Evolutionary conservation across 2,329 filamentous ascomycete genomes (phyloP), one percentile per base, ranked within the genome.

Genomic region (Cadophora gregata): DNA sequence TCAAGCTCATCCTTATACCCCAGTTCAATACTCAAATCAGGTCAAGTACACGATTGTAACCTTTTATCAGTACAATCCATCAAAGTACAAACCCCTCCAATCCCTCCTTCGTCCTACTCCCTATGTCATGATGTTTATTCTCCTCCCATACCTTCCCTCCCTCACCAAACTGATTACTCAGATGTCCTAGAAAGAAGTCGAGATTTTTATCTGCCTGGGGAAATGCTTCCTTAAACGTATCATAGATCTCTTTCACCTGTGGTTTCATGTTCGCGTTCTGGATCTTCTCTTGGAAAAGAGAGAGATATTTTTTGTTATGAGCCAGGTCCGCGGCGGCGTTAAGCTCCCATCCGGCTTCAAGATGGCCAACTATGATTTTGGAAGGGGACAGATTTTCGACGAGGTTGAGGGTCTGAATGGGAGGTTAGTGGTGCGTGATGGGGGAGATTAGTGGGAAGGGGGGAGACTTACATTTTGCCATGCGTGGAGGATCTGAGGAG

Each of bases 51-150:
- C n/a, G n/a, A n/a, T n/a, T n/a, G n/a, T n/a, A n/a, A n/a, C n/a
- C n/a, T n/a, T n/a, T n/a, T n/a, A n/a, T n/a, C n/a, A n/a, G n/a
- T n/a, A 58, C 1, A 58, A 1, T 21, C 31, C 51, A n/a, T 58
- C 53, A 60, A 38, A 55, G 25, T 33, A 47, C 50, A 63, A 63
- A 60, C 21, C 63, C 63, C 77, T 97, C 93, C 60, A 97, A 85
- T 71, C 97, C 93, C 3, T 91, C 81, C 0, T 89, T 91, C 75
- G 91, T 89, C 73, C 86, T 86, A 70, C 86, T 83, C 14, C 88
- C 89, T 24, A 90, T 79, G 73, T 87, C 88, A 47, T 89, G 89
- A 74, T 87, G 82, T 66, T 86, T 85, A 71, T 89, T 91, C 76
- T 91, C 88, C 24, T 84, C 84, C 19, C 85, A 81, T n/a, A 91